Evolutionary conservation across 225 moss, liverwort and hornwort genomes (phyloP).

Genomic region (Thuidium tamariscinum): DNA sequence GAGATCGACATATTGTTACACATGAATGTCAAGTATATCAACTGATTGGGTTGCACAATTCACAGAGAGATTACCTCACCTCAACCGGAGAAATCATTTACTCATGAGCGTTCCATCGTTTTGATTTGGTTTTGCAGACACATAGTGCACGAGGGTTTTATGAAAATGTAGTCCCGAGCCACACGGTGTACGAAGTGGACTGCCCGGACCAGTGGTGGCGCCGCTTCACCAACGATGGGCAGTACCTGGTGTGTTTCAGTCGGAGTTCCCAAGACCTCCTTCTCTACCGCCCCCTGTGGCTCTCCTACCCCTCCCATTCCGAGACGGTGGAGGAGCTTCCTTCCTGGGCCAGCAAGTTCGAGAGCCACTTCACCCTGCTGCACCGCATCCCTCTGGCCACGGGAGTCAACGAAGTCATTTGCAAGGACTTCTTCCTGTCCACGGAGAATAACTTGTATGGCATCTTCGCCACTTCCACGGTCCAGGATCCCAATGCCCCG

Average conservation of each 20-base stretch:
- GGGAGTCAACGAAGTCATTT: constrained; percentile 44
- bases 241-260: constrained; percentile 78
- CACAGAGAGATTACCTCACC: neutral
- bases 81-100: neutral
- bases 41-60: neutral
- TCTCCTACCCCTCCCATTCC: constrained; percentile 42
- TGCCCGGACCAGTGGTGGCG: constrained; percentile 78
- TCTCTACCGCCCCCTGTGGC: constrained; percentile 61
- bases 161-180: constrained; percentile 76
- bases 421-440: constrained; percentile 85
- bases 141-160: constrained; percentile 55
- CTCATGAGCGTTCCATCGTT: neutral
- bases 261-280: constrained; percentile 58
- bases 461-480: constrained; percentile 65
- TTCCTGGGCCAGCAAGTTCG: constrained; percentile 48
- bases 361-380: constrained; percentile 59
- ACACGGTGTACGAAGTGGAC: constrained; percentile 81
- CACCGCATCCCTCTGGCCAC: constrained; percentile 50
- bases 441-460: constrained; percentile 74
- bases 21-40: neutral
- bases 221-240: constrained; percentile 83
- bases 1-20: neutral
- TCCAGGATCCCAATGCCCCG: constrained; percentile 22
- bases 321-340: constrained; percentile 48
- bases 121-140: neutral